A percentile compares a stretch with the other conserved stretches of the same genome.
These are phyloP conservation scores for Aspergillus novofumigatus DNA, from an alignment of 2,329 filamentous ascomycete species.

Conservation along the genomic window DNA sequence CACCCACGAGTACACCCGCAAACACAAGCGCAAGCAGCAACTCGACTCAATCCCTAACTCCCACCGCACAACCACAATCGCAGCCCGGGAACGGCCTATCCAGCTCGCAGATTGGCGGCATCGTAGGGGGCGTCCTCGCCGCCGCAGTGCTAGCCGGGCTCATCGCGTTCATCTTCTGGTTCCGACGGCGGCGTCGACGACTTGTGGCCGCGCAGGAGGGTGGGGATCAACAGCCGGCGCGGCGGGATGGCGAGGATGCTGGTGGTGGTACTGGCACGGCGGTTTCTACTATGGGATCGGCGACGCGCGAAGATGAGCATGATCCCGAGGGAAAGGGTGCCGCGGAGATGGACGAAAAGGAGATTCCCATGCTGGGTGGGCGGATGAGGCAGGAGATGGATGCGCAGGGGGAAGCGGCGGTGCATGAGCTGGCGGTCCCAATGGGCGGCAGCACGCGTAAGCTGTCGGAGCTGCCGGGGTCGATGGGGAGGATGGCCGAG, in stretches of 20 bases:
- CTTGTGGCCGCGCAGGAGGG: no score
- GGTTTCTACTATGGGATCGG: no score
- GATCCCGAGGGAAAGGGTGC: not conserved
- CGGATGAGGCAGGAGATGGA: constrained; percentile 10
- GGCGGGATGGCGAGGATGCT: not conserved
- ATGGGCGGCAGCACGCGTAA: not conserved
- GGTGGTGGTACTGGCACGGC: not conserved
- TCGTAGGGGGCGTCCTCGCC: constrained; percentile 9
- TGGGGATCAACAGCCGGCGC: not conserved
- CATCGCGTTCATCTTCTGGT: constrained; percentile 1
- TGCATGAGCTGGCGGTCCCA: constrained; percentile 8
- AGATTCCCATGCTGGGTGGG: constrained; percentile 8
- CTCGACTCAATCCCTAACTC: no score
- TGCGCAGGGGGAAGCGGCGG: constrained; percentile 1
- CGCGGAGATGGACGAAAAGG: not conserved
- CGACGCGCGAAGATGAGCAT: no score
- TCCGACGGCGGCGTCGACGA: not conserved
- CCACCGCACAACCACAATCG: no score
- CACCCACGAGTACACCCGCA: no score
- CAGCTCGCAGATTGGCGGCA: constrained; percentile 4
- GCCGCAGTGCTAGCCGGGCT: constrained; percentile 2
- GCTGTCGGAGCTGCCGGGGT: not conserved
- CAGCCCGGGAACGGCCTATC: no score
- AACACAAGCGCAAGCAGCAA: no score
- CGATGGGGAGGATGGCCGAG: not conserved